Conservation (phyloP, 2,329 filamentous ascomycete species). For the Zasmidium cellare region DNA sequence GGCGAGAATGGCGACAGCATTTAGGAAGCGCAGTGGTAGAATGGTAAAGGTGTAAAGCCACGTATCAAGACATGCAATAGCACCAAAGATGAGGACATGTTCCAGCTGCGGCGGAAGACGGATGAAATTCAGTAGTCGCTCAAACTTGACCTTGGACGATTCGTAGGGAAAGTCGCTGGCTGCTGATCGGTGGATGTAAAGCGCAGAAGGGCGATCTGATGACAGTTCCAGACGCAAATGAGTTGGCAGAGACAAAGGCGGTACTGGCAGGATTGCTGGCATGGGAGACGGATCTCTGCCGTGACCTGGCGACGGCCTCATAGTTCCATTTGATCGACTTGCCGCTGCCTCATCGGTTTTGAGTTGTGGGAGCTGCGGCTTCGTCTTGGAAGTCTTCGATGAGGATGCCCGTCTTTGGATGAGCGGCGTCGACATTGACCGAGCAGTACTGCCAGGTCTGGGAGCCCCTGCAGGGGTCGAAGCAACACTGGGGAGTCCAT, state of each 20-base stretch:
- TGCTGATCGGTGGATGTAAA: conserved; percentile 62
- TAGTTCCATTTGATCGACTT: conserved; percentile 26
- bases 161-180: conserved; percentile 75
- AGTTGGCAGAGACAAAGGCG: conserved; percentile 63
- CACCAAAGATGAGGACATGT: conserved; percentile 81
- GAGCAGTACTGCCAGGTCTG: conserved; percentile 1
- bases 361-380: conserved; percentile 18
- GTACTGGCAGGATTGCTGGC: conserved; percentile 57
- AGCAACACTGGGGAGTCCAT: conserved; percentile 8
- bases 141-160: conserved; percentile 87
- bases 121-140: conserved; percentile 86
- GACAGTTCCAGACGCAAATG: conserved; percentile 67
- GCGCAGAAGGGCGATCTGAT: conserved; percentile 59
- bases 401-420: conserved; percentile 17
- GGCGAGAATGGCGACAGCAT: conserved; percentile 73
- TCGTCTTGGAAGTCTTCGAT: conserved; percentile 12
- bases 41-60: conserved; percentile 98
- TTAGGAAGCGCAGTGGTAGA: conserved; percentile 80
- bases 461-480: conserved; percentile 5
- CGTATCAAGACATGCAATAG: conserved; percentile 86
- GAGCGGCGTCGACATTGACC: conserved; percentile 13
- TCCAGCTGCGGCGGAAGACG: conserved; percentile 80
- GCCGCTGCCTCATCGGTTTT: conserved; percentile 32
- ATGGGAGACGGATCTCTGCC: conserved; percentile 45
- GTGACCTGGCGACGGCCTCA: conserved; percentile 34